A percentile compares a stretch with the other conserved stretches of the same genome.
phyloP scores from a whole-genome alignment of 805 yeast species.

The Saccharomycopsis vini region DNA sequence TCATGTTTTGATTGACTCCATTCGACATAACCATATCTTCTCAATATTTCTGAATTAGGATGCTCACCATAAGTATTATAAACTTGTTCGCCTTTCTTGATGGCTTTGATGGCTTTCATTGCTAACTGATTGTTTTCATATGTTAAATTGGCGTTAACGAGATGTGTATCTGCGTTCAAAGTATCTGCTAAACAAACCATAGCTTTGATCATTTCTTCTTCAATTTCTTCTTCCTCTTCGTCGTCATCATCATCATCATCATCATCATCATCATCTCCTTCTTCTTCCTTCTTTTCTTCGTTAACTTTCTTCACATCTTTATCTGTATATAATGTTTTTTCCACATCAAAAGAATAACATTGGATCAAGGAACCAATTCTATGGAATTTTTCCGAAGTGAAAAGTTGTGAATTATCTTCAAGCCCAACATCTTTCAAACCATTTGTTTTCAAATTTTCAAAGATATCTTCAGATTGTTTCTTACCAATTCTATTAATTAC shows the following conservation, averaged over 20 bases:
- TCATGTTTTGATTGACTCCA: conserved; percentile 50
- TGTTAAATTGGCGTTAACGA: conserved; percentile 65
- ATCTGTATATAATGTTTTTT: conserved; percentile 25
- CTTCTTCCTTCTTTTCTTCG: conserved; percentile 26
- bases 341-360: conserved; percentile 88
- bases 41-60: conserved; percentile 81
- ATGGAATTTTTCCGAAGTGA: conserved; percentile 53
- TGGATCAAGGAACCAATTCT: conserved; percentile 70
- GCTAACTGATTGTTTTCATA: conserved; percentile 41
- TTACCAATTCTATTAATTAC: conserved; percentile 65
- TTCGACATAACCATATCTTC: conserved; percentile 91
- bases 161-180: conserved; percentile 73
- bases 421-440: conserved; percentile 32
- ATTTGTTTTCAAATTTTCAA: conserved; percentile 33
- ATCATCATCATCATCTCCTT: conserved; percentile 26
- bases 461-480: conserved; percentile 55
- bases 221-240: conserved; percentile 27
- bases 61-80: conserved; percentile 86
- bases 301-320: conserved; percentile 25
- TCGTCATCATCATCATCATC: conserved; percentile 15
- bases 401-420: conserved; percentile 22
- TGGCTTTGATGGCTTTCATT: conserved; percentile 63
- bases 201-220: conserved; percentile 41
- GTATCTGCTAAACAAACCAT: conserved; percentile 94
- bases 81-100: conserved; percentile 60